Evolutionary conservation across 2,329 filamentous ascomycete genomes (phyloP), one percentile per base, ranked within the genome.

Genomic region (Cladophialophora yegresii): DNA sequence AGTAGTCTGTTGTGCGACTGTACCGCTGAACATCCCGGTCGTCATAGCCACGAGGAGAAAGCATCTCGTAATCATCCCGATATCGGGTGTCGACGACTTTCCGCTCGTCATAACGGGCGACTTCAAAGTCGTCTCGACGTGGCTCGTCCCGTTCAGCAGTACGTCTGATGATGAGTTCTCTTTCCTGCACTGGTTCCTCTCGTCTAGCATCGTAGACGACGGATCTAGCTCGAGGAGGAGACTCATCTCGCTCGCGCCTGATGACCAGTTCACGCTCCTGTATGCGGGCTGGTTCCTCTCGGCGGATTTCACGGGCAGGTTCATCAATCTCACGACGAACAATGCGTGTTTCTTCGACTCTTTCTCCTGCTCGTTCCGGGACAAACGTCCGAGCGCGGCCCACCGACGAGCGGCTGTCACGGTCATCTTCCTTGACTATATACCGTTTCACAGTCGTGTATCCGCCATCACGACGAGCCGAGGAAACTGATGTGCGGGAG

Each of bases 381-480:
- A 84, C 81, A 56, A 82, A 81, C 2, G 62, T 65, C 43, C 63
- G 65, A 32, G 67, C 67, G 20, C 65, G 61, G 47, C 63, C 51
- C 16, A 61, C 54, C 66, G 81, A 80, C 13, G 69, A 66, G 49
- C 77, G 75, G 51, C 76, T 72, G 51, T 79, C 77, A 50, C 47
- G 47, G 47, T 50, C 57, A n/a, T 79, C 77, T 33, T 75, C 68
- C 28, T 77, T 74, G 62, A 82, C 75, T 69, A 80, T 76, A 78
- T 88, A 88, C 71, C 85, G 84, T 73, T 84, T 85, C 70, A 87
- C 82, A 6, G 83, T 85, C 68, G 82, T 84, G 71, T 81, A 83
- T 67, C 77, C 74, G 66, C 74, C 79, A 40, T 74, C 72, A 65
- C 76, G 74, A 61, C 77, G 75, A 66, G 74, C 72, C 23, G 67